Percentiles rank a stretch among this genome's conserved stretches.
Evolutionary conservation across 1,284 basidiomycete species (phyloP).

Genomic region (Pseudozyma thailandica): DNA sequence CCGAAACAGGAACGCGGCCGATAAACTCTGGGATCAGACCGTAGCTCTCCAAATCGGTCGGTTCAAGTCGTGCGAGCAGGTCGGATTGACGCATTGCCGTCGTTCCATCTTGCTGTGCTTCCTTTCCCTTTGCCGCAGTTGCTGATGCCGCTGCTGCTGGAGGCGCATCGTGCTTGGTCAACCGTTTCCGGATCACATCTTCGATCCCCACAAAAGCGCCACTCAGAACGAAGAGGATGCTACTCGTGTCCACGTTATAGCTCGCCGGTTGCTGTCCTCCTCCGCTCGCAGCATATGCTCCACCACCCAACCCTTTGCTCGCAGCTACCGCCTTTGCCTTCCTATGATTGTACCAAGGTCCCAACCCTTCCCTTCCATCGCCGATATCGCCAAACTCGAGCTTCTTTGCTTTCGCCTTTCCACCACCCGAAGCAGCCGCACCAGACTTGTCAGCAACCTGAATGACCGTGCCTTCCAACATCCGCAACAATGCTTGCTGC

Average conservation of each 20-base stretch:
- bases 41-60: slow-evolving; percentile 80
- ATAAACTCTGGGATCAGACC: slow-evolving; percentile 93
- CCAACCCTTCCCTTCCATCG: slow-evolving; percentile 2
- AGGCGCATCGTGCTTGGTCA: not conserved
- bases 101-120: not conserved
- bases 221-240: slow-evolving; percentile 70
- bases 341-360: slow-evolving; percentile 33
- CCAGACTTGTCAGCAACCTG: slow-evolving; percentile 73
- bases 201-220: slow-evolving; percentile 95
- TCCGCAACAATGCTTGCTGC: slow-evolving; percentile 86
- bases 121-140: not conserved
- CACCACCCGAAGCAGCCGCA: slow-evolving; percentile 6
- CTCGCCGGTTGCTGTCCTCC: slow-evolving; percentile 70
- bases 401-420: not conserved
- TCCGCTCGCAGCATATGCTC: not conserved
- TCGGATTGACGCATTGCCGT: slow-evolving; percentile 2
- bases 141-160: not conserved
- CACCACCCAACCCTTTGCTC: too few species aligned
- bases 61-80: slow-evolving; percentile 15
- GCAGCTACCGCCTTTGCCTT: not conserved
- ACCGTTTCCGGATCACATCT: slow-evolving; percentile 71
- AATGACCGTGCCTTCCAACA: slow-evolving; percentile 90
- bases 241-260: slow-evolving; percentile 81
- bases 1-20: slow-evolving; percentile 86
- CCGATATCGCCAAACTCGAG: not conserved